Percentiles rank a stretch among this genome's conserved stretches.
These are phyloP conservation scores for Saturnispora serradocipensis DNA, from an alignment of 805 yeast genomes.

Conservation along the genomic window DNA sequence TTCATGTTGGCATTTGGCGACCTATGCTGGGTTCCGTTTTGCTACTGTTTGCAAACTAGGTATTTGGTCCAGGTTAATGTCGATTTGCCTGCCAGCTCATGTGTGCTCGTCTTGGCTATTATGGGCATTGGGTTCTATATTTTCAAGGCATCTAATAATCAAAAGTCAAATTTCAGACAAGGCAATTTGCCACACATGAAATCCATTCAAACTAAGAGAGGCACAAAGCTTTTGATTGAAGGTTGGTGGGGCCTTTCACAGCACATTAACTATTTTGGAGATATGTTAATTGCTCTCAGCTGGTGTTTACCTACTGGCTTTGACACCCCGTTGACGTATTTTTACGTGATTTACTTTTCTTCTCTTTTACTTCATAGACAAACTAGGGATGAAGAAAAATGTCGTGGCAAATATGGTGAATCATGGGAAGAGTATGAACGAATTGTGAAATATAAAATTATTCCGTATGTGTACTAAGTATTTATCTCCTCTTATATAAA, in stretches of 20 bases:
- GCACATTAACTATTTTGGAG: conserved; percentile 93
- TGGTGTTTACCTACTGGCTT: conserved; percentile 92
- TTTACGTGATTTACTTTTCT: conserved; percentile 77
- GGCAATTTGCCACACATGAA: conserved; percentile 64
- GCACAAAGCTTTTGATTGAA: conserved; percentile 71
- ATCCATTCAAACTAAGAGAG: conserved; percentile 63
- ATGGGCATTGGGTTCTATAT: conserved; percentile 59
- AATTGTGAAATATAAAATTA: conserved; percentile 78
- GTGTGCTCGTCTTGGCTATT: conserved; percentile 34
- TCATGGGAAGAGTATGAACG: conserved; percentile 78
- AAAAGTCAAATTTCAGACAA: conserved; percentile 74
- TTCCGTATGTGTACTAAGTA: conserved; percentile 69
- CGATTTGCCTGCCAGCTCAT: conserved; percentile 37
- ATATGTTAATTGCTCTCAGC: conserved; percentile 82
- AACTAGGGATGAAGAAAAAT: conserved; percentile 83
- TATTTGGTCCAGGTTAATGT: conserved; percentile 61
- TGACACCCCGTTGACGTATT: conserved; percentile 75
- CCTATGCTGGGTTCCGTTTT: conserved; percentile 83
- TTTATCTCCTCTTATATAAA: neutral
- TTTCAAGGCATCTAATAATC: conserved; percentile 76
- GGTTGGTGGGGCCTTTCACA: conserved; percentile 97
- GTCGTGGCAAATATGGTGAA: conserved; percentile 75
- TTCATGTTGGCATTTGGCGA: conserved; percentile 96
- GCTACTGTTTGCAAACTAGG: conserved; percentile 80
- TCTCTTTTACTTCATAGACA: conserved; percentile 81